Base-by-base conservation (phyloP, 2,329 filamentous ascomycete genomes). In the Colletotrichum gigasporum region DNA sequence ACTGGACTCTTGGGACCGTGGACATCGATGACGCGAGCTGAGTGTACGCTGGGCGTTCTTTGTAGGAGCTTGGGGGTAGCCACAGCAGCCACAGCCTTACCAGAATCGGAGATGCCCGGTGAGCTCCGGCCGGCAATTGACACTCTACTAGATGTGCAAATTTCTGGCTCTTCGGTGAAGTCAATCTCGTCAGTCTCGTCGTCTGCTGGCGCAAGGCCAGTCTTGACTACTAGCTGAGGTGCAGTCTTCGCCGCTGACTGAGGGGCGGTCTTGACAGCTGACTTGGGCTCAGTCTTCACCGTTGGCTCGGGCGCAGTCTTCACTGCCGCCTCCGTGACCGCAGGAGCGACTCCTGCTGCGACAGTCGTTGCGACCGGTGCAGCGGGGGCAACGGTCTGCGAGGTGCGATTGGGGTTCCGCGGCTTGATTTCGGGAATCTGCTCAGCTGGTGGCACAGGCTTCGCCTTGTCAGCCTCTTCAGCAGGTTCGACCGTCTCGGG, bases 11-110 rank as follows among this genome's bases (percentile, higher is more conserved):
- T 83, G 18, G 83, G 83, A 10, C 79, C 80, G 8, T 80, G 69
- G 5, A 88, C 85, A 34, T 88, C 85, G 24, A 88, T 84, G 34
- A 89, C 77, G n/a, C 86, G 83, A 34, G 84, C 82, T 3, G 86
- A 88, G 65, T 82, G 82, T 16, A 86, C 78, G 68, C 85, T 87
- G 3, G 83, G 76, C 4, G 82, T 78, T 44, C 80, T 74, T n/a
- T 73, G 73, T 69, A 71, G 82, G 69, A 76, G 72, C 67, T 68
- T 78, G 67, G 70, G 78, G 66, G 62, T 77, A 62, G 78, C 75
- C 16, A 78, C 75, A 30, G 75, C 73, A 56, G 70, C 79, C 66
- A 75, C 73, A 56, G 70, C 79, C 66, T 69, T 81, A 26, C 78
- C 78, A 39, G 76, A 75, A 7, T 87, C 85, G 0, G 84, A 84